Evolutionary conservation across 305 asterid species (phyloP), one percentile per base, ranked within the genome.

Genomic region (Stenogyne calaminthoides): DNA sequence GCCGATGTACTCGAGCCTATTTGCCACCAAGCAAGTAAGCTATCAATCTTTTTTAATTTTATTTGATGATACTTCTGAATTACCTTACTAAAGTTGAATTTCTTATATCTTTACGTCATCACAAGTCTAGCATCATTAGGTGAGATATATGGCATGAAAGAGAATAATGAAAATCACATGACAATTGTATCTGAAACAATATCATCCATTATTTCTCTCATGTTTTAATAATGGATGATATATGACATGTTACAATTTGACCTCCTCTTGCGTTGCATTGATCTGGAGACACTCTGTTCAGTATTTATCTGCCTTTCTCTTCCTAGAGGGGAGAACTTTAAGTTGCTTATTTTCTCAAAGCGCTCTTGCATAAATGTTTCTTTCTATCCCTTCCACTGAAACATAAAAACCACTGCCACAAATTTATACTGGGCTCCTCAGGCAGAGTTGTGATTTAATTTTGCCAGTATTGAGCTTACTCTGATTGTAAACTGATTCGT

Each of bases 11-110:
- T 71, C 89, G 96, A 77, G 97, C 98, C 49, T 83, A 85, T 77
- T 69, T 93, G 84, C 98, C 96, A 6, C 91, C 96, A 59, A 93
- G 96, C 96, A 93, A 85, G 98, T 93, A 87, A 88, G 86, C 71
- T 70, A 60, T 70, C 44, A 25, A 39, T 42, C 65, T 27, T 11
- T 67, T 19, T 77, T 57, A 40, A 60, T 10, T 60, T 62, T 34
- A 42, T 44, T 76, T 77, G 74, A 66, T 58, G 7, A 22, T 29
- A 37, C 61, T 78, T 59, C 20, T 70, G 61, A 69, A 51, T 46
- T 27, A 15, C 27, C 11, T 22, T 29, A 12, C 19, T 56, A 9
- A 55, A 2, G 18, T 27, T 27, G 55, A 58, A 29, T 51, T 58
- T 44, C 56, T 42, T 67, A 47, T 6, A 32, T 37, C 19, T 58